Conservation (phyloP, 1,284 basidiomycete genomes). For the Leccinum huronense region DNA sequence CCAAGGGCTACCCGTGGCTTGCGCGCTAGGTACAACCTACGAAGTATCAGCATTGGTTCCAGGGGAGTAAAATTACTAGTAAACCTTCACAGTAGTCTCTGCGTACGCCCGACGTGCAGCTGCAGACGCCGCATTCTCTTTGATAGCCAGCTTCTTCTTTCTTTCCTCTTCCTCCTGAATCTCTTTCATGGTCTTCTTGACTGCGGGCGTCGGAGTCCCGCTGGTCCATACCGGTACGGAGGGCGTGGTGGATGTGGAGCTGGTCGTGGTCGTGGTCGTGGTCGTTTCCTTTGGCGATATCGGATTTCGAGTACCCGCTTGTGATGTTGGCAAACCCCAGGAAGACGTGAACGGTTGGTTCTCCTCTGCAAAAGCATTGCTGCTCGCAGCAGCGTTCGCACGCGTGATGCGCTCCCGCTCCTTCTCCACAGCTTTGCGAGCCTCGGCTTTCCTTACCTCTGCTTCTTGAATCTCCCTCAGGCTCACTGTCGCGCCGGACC, state of each 20-base stretch:
- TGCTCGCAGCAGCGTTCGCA: constrained; percentile 40
- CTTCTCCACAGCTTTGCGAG: constrained; percentile 66
- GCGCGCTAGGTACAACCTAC: constrained; percentile 28
- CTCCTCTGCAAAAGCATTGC: constrained; percentile 47
- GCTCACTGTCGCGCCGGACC: constrained; percentile 53
- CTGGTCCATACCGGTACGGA: constrained; percentile 65
- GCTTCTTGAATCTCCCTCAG: constrained; percentile 95
- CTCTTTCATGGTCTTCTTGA: constrained; percentile 96
- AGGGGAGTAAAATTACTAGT: constrained; percentile 6
- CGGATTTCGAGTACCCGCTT: constrained; percentile 54
- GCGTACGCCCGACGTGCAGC: constrained; percentile 73
- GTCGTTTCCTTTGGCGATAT: constrained; percentile 44
- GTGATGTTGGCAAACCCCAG: constrained; percentile 78
- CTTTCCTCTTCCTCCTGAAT: constrained; percentile 97
- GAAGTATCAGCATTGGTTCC: constrained; percentile 11
- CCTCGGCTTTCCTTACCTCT: constrained; percentile 81
- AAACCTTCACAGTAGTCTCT: constrained; percentile 75
- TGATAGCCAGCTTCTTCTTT: constrained; percentile 66
- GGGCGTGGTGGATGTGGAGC: constrained; percentile 35
- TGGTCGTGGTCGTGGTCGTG: constrained; percentile 31
- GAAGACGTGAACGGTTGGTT: constrained; percentile 62
- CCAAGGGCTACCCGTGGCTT: constrained; percentile 63
- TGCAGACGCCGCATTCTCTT: constrained; percentile 57
- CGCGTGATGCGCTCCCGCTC: constrained; percentile 62
- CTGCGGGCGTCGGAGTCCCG: constrained; percentile 47